Percentiles rank a stretch among this genome's conserved stretches.
Evolutionary conservation across 306 rosid species (phyloP).

Genomic region (Vigna reflexopilosa): DNA sequence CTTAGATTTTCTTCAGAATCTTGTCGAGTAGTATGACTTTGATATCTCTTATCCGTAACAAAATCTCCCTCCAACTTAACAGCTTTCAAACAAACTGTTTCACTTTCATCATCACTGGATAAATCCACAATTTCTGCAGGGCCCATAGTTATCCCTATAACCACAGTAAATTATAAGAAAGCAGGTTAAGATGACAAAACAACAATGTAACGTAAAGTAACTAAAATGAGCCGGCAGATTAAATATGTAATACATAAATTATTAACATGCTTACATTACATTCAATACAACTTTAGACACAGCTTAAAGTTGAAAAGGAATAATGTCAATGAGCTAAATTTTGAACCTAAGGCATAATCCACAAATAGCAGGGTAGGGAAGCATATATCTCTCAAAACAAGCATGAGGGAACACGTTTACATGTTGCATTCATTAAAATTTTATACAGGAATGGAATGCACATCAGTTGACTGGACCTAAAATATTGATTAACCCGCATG

Average conservation of each 20-base stretch:
- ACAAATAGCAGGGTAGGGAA: not conserved
- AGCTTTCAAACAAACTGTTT: slow-evolving; percentile 46
- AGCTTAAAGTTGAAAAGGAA: slow-evolving; percentile 16
- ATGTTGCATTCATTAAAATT: slow-evolving; percentile 11
- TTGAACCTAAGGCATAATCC: not conserved
- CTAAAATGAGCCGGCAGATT: not conserved
- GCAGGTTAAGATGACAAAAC: slow-evolving; percentile 28
- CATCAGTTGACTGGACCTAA: not conserved
- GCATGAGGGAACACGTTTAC: not conserved
- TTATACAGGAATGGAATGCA: not conserved
- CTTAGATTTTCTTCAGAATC: slow-evolving; percentile 63
- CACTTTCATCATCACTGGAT: slow-evolving; percentile 77
- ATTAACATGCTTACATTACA: not conserved
- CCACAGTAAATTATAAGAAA: slow-evolving; percentile 37
- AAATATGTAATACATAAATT: slow-evolving; percentile 27
- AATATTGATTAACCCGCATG: not conserved
- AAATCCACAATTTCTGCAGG: slow-evolving; percentile 66
- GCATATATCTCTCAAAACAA: not conserved
- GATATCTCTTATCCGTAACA: slow-evolving; percentile 42
- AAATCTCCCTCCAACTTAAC: slow-evolving; percentile 62
- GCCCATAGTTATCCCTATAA: slow-evolving; percentile 60
- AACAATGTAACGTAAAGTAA: not conserved
- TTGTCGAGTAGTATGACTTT: slow-evolving; percentile 33
- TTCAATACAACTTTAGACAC: not conserved
- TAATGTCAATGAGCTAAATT: not conserved